Evolutionary conservation across 2,329 filamentous ascomycete species (phyloP), one percentile per base, ranked within the genome.

Genomic region (Penicillium griseofulvum): DNA sequence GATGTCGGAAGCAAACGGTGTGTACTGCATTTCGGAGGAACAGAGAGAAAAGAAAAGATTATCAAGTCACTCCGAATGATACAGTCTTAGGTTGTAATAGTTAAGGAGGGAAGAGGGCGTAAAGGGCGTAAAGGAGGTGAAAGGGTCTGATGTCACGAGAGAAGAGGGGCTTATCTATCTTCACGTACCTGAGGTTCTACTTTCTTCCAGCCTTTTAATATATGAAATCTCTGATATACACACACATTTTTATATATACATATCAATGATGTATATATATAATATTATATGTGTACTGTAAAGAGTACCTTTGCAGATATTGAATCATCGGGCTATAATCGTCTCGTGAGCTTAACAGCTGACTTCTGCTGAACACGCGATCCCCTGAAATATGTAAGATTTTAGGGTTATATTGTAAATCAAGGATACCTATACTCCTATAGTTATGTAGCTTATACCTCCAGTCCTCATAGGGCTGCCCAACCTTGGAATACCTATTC

Each of bases 1-100:
- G 69, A 97, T 91, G 76, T 97, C 91, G 46, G 93, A 96, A 38
- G 87, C 85, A 80, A 96, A 97, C 1, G 93, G 88, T 57, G 91
- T 90, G 75, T 92, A 99, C 78, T 87, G 85, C 72, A 90, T 80
- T 53, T 64, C 73, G 60, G 24, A 28, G 12, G 33, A 16, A 42
- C 9, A 17, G 50, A 24, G 12, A 24, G 22, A 38, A 3, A 43
- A 28, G n/a, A 24, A 46, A 44, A 52, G 45, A 45, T 17, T 17
- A 43, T 43, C n/a, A 43, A 43, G 12, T 24, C 24, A 1, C n/a
- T n/a, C 39, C 10, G 14, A 41, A 24, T 41, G 9, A 49, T 41
- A 16, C 14, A 46, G n/a, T n/a, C 19, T 34, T 34, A 17, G 19
- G 11, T 29, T 31, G 45, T 37, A 12, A 7, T 3, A 16, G 26